Evolutionary conservation across 495 filamentous ascomycete species (phyloP).

Genomic region (Daldinia vernicosa): DNA sequence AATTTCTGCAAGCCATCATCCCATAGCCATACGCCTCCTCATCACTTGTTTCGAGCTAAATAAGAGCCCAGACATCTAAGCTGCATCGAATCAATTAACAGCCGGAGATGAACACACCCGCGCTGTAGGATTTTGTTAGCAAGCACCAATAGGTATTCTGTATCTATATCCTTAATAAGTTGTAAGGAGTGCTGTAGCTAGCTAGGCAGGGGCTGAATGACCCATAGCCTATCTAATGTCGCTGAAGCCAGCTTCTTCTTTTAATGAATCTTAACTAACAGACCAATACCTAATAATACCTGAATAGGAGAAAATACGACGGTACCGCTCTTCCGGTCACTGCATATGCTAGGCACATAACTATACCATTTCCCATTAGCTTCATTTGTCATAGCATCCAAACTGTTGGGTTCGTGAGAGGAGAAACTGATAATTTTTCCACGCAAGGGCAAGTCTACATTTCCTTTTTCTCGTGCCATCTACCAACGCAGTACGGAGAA

Average conservation of each 20-base stretch:
- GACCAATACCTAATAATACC: background rate
- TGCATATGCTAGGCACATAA: background rate
- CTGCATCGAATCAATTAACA: slow-evolving; percentile 20
- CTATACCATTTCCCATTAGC: background rate
- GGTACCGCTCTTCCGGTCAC: background rate
- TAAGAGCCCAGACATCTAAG: background rate
- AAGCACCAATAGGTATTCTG: background rate
- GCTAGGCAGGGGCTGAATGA: background rate
- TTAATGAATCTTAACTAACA: background rate
- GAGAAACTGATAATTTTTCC: background rate
- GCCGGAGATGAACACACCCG: slow-evolving; percentile 26
- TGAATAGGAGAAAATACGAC: background rate
- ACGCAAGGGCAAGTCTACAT: slow-evolving; percentile 20
- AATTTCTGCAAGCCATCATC: slow-evolving; percentile 29
- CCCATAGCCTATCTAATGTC: background rate
- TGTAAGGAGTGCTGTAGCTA: background rate
- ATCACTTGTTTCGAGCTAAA: slow-evolving; percentile 11
- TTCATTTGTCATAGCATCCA: slow-evolving; percentile 5
- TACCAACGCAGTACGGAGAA: background rate
- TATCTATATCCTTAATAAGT: background rate
- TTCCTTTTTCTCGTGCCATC: background rate
- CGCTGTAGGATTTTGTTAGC: slow-evolving; percentile 1
- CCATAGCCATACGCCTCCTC: slow-evolving; percentile 25
- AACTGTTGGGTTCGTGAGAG: background rate
- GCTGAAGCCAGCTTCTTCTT: background rate